phyloP scores from a whole-genome alignment of 2,329 filamentous ascomycete species.

The Elsinoe batatas region DNA sequence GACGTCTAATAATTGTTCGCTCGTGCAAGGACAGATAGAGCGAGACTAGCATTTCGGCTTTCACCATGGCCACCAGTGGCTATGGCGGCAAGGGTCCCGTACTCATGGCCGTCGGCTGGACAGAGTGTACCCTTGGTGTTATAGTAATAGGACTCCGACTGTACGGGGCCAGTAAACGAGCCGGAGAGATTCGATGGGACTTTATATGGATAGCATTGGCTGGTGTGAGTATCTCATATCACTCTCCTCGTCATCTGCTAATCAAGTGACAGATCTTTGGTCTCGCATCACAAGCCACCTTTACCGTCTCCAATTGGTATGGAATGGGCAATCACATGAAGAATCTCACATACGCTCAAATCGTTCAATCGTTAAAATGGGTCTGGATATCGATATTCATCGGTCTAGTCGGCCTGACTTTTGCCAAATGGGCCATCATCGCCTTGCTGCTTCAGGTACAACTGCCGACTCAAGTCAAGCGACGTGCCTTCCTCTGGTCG shows the following conservation, averaged over 20 bases:
- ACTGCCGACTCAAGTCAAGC: conserved; percentile 11
- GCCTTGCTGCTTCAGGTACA: conserved; percentile 10
- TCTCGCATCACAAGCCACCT: conserved; percentile 9
- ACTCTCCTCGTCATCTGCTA: neutral
- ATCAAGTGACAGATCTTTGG: neutral
- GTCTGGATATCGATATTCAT: conserved; percentile 12
- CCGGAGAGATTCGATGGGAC: conserved; percentile 10
- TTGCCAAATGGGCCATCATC: conserved; percentile 12
- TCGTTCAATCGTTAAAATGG: conserved; percentile 2
- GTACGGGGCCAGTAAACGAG: conserved; percentile 9
- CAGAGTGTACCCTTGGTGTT: neutral
- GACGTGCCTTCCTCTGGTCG: conserved; percentile 14
- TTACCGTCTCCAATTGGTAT: conserved; percentile 1
- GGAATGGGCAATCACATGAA: conserved; percentile 10
- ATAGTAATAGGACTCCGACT: conserved; percentile 7
- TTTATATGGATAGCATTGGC: conserved; percentile 11
- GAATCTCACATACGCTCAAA: conserved; percentile 10
- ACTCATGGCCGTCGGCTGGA: conserved; percentile 10
- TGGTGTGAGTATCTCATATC: neutral
- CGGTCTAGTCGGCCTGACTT: conserved; percentile 3
- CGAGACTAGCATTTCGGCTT: neutral
- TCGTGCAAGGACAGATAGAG: neutral
- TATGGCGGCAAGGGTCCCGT: conserved; percentile 9
- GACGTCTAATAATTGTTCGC: neutral
- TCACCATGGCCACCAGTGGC: conserved; percentile 4